phyloP scores from a whole-genome alignment of 2,329 filamentous ascomycete species.

The Paraphoma sp. region DNA sequence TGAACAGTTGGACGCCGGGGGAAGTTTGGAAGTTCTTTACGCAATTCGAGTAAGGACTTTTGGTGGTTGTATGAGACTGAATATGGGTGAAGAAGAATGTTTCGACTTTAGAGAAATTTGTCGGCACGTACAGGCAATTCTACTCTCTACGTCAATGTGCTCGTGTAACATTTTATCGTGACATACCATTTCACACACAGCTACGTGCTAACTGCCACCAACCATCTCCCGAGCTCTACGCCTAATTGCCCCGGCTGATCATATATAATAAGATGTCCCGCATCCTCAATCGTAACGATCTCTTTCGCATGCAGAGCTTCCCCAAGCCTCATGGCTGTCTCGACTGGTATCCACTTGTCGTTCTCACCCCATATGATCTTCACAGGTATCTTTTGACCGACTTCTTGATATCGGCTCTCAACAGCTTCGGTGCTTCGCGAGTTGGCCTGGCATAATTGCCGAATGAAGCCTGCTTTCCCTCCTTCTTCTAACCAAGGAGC shows the following conservation, averaged over 20 bases:
- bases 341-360: conserved; percentile 23
- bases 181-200: neutral
- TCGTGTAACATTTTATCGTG: neutral
- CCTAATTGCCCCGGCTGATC: conserved; percentile 23
- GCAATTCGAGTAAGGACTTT: conserved; percentile 17
- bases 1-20: conserved; percentile 28
- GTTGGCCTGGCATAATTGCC: conserved; percentile 28
- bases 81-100: too few relatives aligned
- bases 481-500: conserved; percentile 19
- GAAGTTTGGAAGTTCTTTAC: conserved; percentile 44
- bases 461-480: conserved; percentile 22
- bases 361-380: conserved; percentile 27
- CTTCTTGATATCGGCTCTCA: conserved; percentile 20
- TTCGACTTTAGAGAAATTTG: too few relatives aligned
- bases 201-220: neutral
- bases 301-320: conserved; percentile 17
- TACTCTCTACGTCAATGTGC: neutral
- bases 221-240: conserved; percentile 21
- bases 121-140: neutral
- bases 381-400: conserved; percentile 16
- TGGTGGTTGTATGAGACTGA: neutral
- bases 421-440: conserved; percentile 21
- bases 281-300: conserved; percentile 16
- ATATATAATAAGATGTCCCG: conserved; percentile 26
- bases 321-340: conserved; percentile 17